phyloP scores from a whole-genome alignment of 140 eudicot species.

The Oenanthe javanica region DNA sequence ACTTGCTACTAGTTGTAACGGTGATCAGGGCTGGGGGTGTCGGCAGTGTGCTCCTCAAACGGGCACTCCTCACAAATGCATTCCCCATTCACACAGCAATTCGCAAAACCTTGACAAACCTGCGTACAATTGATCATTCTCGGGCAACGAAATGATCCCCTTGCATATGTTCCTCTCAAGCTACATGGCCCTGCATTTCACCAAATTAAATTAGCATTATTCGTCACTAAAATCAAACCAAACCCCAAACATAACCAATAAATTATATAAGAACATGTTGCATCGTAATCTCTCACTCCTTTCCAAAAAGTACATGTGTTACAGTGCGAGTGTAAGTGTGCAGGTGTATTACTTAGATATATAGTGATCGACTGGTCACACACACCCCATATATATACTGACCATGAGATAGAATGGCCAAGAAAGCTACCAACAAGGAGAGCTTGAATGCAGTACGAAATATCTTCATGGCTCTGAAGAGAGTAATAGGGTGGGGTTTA shows the following conservation, averaged over 20 bases:
- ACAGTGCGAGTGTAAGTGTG: background rate
- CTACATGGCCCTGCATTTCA: background rate
- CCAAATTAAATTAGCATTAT: background rate
- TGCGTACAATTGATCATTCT: conserved; percentile 3
- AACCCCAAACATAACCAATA: background rate
- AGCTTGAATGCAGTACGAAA: background rate
- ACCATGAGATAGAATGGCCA: conserved; percentile 1
- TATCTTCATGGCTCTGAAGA: background rate
- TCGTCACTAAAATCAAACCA: background rate
- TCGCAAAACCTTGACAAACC: background rate
- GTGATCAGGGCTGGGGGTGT: background rate
- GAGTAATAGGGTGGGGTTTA: background rate
- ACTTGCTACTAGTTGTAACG: background rate
- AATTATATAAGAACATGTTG: no score
- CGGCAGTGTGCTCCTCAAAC: background rate
- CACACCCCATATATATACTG: background rate
- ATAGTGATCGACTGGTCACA: no score
- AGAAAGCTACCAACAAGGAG: background rate
- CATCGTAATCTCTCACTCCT: background rate
- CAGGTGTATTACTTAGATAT: no score
- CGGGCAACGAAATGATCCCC: background rate
- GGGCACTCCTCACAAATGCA: background rate
- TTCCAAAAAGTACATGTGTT: background rate
- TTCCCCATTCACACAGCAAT: conserved; percentile 3
- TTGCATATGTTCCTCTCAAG: conserved; percentile 1